phyloP scores from a whole-genome alignment of 805 yeast genomes.

The Cyberlindnera japonica region DNA sequence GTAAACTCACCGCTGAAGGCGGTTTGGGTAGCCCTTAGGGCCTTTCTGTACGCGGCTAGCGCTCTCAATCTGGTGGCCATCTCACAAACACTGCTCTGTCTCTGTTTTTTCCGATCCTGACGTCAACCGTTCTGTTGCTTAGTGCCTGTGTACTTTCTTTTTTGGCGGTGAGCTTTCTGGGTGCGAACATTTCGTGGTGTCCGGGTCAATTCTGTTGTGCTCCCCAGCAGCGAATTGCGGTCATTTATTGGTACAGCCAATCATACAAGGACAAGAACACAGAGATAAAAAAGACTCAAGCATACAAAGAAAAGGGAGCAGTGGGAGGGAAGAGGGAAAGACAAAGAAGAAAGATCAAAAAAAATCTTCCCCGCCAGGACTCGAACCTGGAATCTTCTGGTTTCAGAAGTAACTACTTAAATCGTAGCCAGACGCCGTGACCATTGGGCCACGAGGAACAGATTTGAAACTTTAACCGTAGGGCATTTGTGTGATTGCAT shows the following conservation, averaged over 20 bases:
- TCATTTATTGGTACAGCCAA: too few relatives aligned
- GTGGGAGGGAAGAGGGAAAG: neutral
- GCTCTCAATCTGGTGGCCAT: slow-evolving; percentile 30
- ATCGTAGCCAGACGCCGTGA: slow-evolving; percentile 74
- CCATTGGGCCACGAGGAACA: slow-evolving; percentile 75
- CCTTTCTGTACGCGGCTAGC: slow-evolving; percentile 57
- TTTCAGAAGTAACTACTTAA: slow-evolving; percentile 38
- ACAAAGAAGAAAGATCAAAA: neutral
- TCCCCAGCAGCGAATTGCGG: too few relatives aligned
- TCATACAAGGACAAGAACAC: too few relatives aligned
- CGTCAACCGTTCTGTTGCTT: too few relatives aligned
- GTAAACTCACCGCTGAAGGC: slow-evolving; percentile 45
- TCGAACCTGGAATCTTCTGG: slow-evolving; percentile 36
- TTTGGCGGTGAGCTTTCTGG: too few relatives aligned
- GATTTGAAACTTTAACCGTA: slow-evolving; percentile 20
- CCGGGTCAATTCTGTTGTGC: too few relatives aligned
- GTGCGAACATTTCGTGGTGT: too few relatives aligned
- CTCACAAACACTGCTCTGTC: too few relatives aligned
- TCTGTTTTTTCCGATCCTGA: too few relatives aligned
- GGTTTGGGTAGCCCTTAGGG: slow-evolving; percentile 59
- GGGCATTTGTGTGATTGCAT: too few relatives aligned
- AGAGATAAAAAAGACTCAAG: neutral
- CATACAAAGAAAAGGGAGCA: neutral
- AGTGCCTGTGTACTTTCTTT: neutral
- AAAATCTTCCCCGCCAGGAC: slow-evolving; percentile 35